Evolutionary conservation across 78 protist species (phyloP).

Genomic region (slime mould (Dictyostelium discoideum)): DNA sequence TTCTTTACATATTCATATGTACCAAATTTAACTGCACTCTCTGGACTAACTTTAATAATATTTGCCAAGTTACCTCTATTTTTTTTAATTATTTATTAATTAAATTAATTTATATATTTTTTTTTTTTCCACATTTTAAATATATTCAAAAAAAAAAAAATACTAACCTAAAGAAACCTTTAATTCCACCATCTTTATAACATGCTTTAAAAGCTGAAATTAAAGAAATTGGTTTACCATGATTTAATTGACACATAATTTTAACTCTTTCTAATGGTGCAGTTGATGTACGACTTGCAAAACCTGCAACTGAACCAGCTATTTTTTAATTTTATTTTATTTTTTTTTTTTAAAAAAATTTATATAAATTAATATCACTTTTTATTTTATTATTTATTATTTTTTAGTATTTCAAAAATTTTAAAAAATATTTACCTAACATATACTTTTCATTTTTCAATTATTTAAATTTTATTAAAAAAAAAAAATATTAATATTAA

Average conservation of each 20-base stretch:
- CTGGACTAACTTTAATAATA: slow-evolving; percentile 73
- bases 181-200: slow-evolving; percentile 60
- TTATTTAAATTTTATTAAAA: too few species aligned
- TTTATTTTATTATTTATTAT: background rate
- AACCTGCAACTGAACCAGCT: slow-evolving; percentile 59
- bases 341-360: too few species aligned
- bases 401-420: background rate
- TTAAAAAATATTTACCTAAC: background rate
- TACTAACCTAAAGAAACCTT: slow-evolving; percentile 54
- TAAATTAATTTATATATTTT: too few species aligned
- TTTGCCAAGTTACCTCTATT: slow-evolving; percentile 64
- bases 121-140: too few species aligned
- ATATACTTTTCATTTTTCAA: background rate
- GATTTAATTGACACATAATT: slow-evolving; percentile 41
- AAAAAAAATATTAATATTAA: too few species aligned
- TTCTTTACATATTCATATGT: slow-evolving; percentile 64
- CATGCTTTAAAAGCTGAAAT: slow-evolving; percentile 9
- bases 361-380: too few species aligned
- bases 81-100: background rate
- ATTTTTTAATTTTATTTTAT: background rate
- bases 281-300: slow-evolving; percentile 44
- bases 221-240: slow-evolving; percentile 34
- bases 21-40: slow-evolving; percentile 77
- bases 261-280: slow-evolving; percentile 76
- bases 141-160: background rate